phyloP scores from a whole-genome alignment of 768 basidiomycete species.

The Cystobasidium onofrii region DNA sequence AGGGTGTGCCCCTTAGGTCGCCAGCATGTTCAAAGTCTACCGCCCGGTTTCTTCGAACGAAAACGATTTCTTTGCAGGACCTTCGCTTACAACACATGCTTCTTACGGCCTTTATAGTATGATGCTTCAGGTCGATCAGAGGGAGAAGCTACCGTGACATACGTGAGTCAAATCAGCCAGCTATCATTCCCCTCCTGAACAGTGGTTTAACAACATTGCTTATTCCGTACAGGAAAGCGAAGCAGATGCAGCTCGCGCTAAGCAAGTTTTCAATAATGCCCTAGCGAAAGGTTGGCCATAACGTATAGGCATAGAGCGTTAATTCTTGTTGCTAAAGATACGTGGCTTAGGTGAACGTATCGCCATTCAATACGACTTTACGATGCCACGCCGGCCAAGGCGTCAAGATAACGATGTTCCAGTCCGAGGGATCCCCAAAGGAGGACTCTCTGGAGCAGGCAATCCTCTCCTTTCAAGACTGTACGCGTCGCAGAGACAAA shows the following conservation, averaged over 20 bases:
- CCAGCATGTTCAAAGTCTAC: not conserved
- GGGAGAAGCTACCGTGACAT: conserved; percentile 37
- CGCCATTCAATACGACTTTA: conserved; percentile 37
- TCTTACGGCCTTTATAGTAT: conserved; percentile 31
- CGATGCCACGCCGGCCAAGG: not conserved
- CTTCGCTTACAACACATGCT: conserved; percentile 25
- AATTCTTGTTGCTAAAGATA: no score
- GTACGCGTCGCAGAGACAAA: not conserved
- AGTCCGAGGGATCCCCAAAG: not conserved
- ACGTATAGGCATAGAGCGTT: no score
- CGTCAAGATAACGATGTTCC: not conserved
- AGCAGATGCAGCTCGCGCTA: conserved; percentile 37
- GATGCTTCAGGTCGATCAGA: conserved; percentile 41
- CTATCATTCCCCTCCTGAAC: no score
- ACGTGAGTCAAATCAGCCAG: conserved; percentile 13
- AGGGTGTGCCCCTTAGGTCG: no score
- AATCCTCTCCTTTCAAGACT: not conserved
- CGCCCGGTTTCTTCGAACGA: not conserved
- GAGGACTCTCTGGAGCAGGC: not conserved
- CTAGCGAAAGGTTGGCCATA: conserved; percentile 39
- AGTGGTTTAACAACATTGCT: no score
- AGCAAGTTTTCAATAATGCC: conserved; percentile 41
- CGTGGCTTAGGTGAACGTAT: conserved; percentile 38
- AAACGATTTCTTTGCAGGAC: not conserved
- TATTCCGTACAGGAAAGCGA: conserved; percentile 28